A percentile compares a stretch with the other conserved stretches of the same genome.
Evolutionary conservation across 2,329 filamentous ascomycete species (phyloP).

Genomic region (Phyllosticta citrichinensis): DNA sequence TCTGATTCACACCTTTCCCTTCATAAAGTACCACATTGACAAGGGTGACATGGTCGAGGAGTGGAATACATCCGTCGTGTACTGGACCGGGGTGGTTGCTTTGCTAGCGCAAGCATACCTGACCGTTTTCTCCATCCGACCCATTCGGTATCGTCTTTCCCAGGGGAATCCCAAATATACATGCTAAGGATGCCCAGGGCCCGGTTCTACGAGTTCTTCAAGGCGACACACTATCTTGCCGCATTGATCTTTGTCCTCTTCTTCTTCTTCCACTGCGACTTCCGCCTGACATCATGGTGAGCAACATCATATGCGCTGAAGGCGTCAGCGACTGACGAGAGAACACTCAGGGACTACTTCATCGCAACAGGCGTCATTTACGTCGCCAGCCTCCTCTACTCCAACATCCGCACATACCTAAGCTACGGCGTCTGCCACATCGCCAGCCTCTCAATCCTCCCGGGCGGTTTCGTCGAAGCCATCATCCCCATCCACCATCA

Average conservation of each 20-base stretch:
- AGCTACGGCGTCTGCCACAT: conserved; percentile 39
- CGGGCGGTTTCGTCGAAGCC: conserved; percentile 34
- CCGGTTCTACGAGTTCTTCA: conserved; percentile 52
- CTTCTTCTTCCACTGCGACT: conserved; percentile 52
- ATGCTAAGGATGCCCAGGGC: conserved; percentile 28
- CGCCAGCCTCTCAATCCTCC: conserved; percentile 33
- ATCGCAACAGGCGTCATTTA: conserved; percentile 47
- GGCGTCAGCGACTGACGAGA: neutral
- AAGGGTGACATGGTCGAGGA: conserved; percentile 39
- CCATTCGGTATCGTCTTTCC: conserved; percentile 33
- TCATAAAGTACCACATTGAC: conserved; percentile 43
- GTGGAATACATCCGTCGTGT: conserved; percentile 38
- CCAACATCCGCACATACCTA: conserved; percentile 38
- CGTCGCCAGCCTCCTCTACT: conserved; percentile 36
- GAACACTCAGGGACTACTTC: conserved; percentile 46
- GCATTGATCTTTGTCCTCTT: conserved; percentile 47
- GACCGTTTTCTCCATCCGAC: conserved; percentile 44
- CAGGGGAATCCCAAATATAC: neutral
- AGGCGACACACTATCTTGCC: conserved; percentile 44
- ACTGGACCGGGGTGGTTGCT: conserved; percentile 48
- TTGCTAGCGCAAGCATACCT: conserved; percentile 45
- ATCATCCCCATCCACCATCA: conserved; percentile 24
- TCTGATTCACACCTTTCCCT: conserved; percentile 50
- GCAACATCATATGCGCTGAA: neutral
- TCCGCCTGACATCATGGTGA: conserved; percentile 44